Base-by-base conservation (phyloP, 2,329 filamentous ascomycete genomes). In the Talaromyces funiculosus region DNA sequence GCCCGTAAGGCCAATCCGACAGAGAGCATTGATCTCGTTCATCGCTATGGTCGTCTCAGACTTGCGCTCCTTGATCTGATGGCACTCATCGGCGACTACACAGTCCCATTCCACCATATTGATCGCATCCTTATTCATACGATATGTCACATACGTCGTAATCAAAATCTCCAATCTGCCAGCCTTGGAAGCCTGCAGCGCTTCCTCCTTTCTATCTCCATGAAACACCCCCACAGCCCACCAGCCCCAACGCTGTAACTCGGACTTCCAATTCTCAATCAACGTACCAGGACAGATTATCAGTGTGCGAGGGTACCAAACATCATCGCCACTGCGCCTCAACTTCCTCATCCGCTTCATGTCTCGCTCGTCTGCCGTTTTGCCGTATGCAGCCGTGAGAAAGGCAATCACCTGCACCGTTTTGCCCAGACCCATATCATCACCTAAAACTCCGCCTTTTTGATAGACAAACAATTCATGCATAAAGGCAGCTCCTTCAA, bases 351-450 rank as follows among this genome's bases (percentile, higher is more conserved):
- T 92, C 20, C 91, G 83, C 71, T 95, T 95, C 3, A 77, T 80
- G 68, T 99, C 94, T 55, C 91, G 81, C 71, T 92, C 88, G 67
- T 96, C 93, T 0, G 87, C 93, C 0, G 90, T 95, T 76, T 99
- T 99, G 7, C 94, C 94, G 71, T 96, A 99, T 0, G 92, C 92
- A 1, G 87, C 91, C 0, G 91, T 90, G 22, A 99, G 79, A 65
- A 99, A 97, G 0, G 92, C 90, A 61, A 92, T 94, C 26, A 99
- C 90, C 73, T 99, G 94, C 2, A 99, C 90, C 0, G 94, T 99
- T 75, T 99, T 99, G 0, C 94, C 94, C 33, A 99, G 76, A 20
- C 94, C 94, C 94, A 99, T 99, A 69, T 99, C 94, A 70, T 99
- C 94, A 3, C 93, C 92, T 0, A 99, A 81, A 22, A 99, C 90